These are phyloP conservation scores for Poronia punctata DNA, from an alignment of 495 filamentous ascomycete species.

Conservation along the genomic window DNA sequence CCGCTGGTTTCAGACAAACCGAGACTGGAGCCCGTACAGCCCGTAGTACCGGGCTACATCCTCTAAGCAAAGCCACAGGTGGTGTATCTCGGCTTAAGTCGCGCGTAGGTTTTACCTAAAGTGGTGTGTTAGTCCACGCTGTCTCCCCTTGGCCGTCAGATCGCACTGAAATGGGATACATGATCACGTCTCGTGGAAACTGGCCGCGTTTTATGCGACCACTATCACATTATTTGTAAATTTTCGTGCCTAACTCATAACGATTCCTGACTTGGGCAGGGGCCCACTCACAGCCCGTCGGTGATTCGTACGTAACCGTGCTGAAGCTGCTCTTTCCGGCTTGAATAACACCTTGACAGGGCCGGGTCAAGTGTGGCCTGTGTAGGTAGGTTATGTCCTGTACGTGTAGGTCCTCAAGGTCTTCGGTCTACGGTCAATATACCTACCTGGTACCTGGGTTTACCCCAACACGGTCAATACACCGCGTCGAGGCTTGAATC, in stretches of 20 bases:
- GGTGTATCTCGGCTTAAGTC: not conserved
- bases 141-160: constrained; percentile 17
- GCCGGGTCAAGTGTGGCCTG: no score
- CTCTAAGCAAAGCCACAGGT: not conserved
- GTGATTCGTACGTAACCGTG: constrained; percentile 3
- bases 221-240: constrained; percentile 6
- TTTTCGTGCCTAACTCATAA: constrained; percentile 11
- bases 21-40: not conserved
- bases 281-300: constrained; percentile 2
- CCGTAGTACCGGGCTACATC: not conserved
- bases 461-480: not conserved
- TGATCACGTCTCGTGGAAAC: constrained; percentile 10
- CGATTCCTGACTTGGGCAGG: constrained; percentile 8
- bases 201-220: constrained; percentile 18
- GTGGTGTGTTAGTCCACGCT: not conserved
- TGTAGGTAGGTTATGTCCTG: no score
- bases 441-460: not conserved
- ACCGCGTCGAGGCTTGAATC: no score
- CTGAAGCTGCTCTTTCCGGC: not conserved
- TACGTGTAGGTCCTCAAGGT: no score
- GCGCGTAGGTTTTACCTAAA: not conserved
- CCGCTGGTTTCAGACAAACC: constrained; percentile 1
- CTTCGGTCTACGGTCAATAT: no score
- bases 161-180: constrained; percentile 25
- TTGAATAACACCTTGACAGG: no score